Conservation (phyloP, 768 basidiomycete species). For the Mycena latifolia region DNA sequence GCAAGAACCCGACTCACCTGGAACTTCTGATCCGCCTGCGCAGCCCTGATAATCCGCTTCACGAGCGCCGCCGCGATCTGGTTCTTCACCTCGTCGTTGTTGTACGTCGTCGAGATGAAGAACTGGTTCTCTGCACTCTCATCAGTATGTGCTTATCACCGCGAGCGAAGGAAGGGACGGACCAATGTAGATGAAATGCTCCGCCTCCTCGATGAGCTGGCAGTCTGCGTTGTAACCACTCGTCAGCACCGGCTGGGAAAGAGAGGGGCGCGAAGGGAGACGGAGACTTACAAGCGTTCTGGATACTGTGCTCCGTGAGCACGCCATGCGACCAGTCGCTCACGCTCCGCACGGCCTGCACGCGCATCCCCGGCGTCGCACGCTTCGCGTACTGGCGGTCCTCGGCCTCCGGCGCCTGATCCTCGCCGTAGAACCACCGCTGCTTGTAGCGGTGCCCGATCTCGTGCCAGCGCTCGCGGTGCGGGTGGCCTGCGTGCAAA, state of each 20-base stretch:
- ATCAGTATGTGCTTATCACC: too few relatives aligned
- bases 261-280: slow-evolving; percentile 34
- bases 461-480: slow-evolving; percentile 69
- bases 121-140: slow-evolving; percentile 79
- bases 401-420: slow-evolving; percentile 50
- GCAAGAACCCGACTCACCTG: slow-evolving; percentile 64
- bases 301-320: slow-evolving; percentile 90
- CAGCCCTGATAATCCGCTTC: slow-evolving; percentile 88
- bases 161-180: slow-evolving; percentile 40
- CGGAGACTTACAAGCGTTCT: slow-evolving; percentile 89
- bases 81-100: slow-evolving; percentile 81
- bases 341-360: slow-evolving; percentile 89
- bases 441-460: slow-evolving; percentile 74
- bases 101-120: slow-evolving; percentile 83
- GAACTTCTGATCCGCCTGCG: slow-evolving; percentile 77
- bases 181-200: slow-evolving; percentile 95
- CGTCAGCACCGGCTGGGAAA: background rate
- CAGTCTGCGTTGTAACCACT: slow-evolving; percentile 60
- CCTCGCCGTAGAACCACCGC: slow-evolving; percentile 66
- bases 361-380: slow-evolving; percentile 65
- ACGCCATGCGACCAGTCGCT: slow-evolving; percentile 97
- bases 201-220: slow-evolving; percentile 84
- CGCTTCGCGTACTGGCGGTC: slow-evolving; percentile 59
- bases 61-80: slow-evolving; percentile 87
- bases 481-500: slow-evolving; percentile 64